These are phyloP conservation scores for Aspergillus mulundensis DNA, from an alignment of 495 filamentous ascomycete genomes.

Conservation along the genomic window DNA sequence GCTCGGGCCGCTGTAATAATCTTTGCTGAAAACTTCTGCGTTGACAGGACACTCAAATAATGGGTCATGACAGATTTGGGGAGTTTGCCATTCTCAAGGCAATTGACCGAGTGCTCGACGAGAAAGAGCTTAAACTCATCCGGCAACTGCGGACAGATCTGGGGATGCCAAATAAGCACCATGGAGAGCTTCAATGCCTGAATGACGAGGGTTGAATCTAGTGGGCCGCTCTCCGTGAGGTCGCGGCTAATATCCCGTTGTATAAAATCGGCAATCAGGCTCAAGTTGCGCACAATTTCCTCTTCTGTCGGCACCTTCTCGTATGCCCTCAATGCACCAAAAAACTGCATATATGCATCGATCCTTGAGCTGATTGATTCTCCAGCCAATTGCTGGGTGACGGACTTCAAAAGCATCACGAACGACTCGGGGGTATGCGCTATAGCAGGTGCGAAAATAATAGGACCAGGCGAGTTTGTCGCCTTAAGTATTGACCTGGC, in stretches of 20 bases:
- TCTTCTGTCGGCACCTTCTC: constrained; percentile 68
- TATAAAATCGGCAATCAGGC: constrained; percentile 69
- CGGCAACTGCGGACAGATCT: constrained; percentile 59
- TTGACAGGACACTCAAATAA: constrained; percentile 70
- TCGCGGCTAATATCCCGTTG: constrained; percentile 63
- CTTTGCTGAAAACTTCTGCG: constrained; percentile 70
- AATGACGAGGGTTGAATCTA: constrained; percentile 62
- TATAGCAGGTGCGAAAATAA: constrained; percentile 34
- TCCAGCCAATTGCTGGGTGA: constrained; percentile 71
- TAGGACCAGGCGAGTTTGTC: constrained; percentile 41
- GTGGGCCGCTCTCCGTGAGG: constrained; percentile 26
- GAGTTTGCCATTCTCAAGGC: constrained; percentile 56
- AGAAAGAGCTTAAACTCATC: constrained; percentile 76
- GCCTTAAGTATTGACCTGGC: constrained; percentile 85
- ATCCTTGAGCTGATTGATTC: constrained; percentile 62
- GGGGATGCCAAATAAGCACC: constrained; percentile 64
- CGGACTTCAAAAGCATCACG: constrained; percentile 75
- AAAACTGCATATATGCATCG: constrained; percentile 83
- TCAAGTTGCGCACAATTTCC: constrained; percentile 70
- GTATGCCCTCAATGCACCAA: constrained; percentile 70
- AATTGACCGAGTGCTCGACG: constrained; percentile 69
- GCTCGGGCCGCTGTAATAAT: constrained; percentile 68
- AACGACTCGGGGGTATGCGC: constrained; percentile 42
- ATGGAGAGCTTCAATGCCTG: constrained; percentile 72
- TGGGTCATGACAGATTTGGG: constrained; percentile 75